A percentile compares a stretch with the other conserved stretches of the same genome.
These are phyloP conservation scores for Panaeolus papilionaceus DNA, from an alignment of 768 basidiomycete species.

Conservation along the genomic window DNA sequence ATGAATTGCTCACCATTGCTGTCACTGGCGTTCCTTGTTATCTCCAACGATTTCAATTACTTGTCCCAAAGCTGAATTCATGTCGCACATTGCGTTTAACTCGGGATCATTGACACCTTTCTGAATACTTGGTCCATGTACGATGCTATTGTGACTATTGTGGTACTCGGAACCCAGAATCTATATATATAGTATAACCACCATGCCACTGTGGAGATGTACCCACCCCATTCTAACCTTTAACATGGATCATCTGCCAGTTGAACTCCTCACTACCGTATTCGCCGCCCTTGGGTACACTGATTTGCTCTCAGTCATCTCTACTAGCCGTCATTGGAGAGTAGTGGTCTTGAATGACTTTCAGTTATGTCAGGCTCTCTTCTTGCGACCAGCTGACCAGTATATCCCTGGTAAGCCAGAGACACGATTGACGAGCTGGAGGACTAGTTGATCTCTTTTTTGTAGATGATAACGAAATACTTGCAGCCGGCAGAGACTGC, in stretches of 20 bases:
- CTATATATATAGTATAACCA: neutral
- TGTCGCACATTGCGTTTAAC: neutral
- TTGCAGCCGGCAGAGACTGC: slow-evolving; percentile 6
- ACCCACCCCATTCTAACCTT: neutral
- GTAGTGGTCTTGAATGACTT: neutral
- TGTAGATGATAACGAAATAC: neutral
- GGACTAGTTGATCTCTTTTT: neutral
- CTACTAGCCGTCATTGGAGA: neutral
- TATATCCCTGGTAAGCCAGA: neutral
- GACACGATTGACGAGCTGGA: too few species aligned
- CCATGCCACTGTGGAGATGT: neutral
- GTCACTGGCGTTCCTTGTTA: too few species aligned
- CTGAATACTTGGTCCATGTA: neutral
- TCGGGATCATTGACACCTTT: neutral
- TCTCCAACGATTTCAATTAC: too few species aligned
- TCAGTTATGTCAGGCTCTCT: neutral
- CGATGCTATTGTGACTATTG: neutral
- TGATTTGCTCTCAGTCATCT: neutral
- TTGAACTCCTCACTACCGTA: neutral
- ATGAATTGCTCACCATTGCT: too few species aligned
- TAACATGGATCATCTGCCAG: neutral
- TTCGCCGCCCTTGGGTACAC: neutral
- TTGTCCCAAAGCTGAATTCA: too few species aligned
- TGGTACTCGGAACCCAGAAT: neutral
- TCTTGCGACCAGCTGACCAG: neutral